Conservation (phyloP, 352 stramenopile species). For the Pythium sp. region DNA sequence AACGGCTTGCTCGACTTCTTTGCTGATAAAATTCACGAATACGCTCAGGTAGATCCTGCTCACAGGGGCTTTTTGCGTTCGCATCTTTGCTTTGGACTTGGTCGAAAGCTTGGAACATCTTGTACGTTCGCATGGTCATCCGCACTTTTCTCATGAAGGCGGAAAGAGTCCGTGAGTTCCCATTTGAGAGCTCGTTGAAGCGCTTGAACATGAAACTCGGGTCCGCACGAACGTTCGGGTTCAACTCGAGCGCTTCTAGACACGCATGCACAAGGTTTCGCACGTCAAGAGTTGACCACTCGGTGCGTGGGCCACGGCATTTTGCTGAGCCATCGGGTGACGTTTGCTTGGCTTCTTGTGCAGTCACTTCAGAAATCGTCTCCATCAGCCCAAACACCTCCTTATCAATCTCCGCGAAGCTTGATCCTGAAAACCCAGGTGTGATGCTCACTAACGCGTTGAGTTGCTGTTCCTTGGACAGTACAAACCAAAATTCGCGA, state of each 20-base stretch:
- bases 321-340: not conserved
- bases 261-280: not conserved
- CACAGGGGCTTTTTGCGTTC: not conserved
- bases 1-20: not conserved
- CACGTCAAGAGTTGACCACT: not conserved
- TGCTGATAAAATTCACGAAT: not conserved
- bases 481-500: not conserved
- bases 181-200: not conserved
- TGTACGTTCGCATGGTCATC: not conserved
- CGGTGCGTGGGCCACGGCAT: not conserved
- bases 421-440: not conserved
- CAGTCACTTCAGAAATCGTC: not conserved
- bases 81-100: not conserved
- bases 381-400: not conserved
- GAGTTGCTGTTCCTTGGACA: slow-evolving; percentile 1
- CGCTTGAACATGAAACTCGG: not conserved
- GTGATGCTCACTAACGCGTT: not conserved
- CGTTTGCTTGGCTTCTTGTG: not conserved
- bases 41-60: not conserved
- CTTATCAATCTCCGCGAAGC: not conserved
- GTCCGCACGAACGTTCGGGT: not conserved
- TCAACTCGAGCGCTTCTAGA: not conserved
- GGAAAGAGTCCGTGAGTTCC: not conserved
- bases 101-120: not conserved
- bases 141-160: not conserved